Base-by-base conservation (phyloP, 108 stramenopile species). In the Cyclotella distinguenda region DNA sequence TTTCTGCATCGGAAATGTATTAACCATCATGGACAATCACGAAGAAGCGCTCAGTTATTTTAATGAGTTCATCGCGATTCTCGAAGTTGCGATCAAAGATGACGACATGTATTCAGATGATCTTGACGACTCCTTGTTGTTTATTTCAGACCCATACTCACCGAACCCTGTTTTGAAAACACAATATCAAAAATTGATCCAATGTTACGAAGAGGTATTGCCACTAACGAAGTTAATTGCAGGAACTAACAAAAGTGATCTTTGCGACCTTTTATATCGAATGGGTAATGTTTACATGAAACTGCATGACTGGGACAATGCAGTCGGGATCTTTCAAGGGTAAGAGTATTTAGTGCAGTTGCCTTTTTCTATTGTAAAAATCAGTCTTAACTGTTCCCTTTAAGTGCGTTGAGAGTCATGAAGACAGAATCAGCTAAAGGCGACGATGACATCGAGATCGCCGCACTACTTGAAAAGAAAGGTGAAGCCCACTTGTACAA, bases 291-390 rank as follows among this genome's bases (percentile, higher is more conserved):
- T 81, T 40, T 81, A 78, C 58, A 59, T 38, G 35, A 58, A 56
- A 32, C 60, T 77, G 48, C 75, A 74, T 53, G 80, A 81, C 45
- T 81, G 76, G 72, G 80, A 81, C 34, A 77, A 81, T 73, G 71
- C 80, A 22, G 68, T 72, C 15, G 80, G 76, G 26, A 73, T 76
- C 45, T 78, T 77, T 49, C 76, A 81, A 60, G 80, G 76, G 76
- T 72, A 33, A 58, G 70, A 33, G 25, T 64, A n/a, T n/a, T n/a
- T n/a, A n/a, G n/a, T n/a, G n/a, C n/a, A n/a, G n/a, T n/a, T n/a
- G n/a, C n/a, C n/a, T n/a, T n/a, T n/a, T n/a, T n/a, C n/a, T n/a
- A n/a, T n/a, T n/a, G 13, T 42, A 5, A 13, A 5, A 2, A 2
- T 16, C 40, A 5, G n/a, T 2, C 42, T 2, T 31, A 44, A 9